phyloP scores from a whole-genome alignment of 2,329 filamentous ascomycete genomes.

The Pestalotiopsis sp. region DNA sequence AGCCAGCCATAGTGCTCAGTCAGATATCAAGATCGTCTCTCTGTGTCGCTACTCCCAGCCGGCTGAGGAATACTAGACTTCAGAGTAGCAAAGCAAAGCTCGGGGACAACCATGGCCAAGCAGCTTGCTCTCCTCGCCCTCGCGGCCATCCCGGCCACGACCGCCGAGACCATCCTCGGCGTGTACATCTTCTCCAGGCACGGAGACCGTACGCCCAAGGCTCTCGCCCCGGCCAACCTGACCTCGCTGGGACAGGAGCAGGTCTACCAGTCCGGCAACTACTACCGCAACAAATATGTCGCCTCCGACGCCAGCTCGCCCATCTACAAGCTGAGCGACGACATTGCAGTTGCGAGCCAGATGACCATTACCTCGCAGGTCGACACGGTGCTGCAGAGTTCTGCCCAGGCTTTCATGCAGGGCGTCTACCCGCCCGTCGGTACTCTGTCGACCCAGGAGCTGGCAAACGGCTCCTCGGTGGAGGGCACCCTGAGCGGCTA shows the following conservation, averaged over 20 bases:
- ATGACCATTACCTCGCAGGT: slow-evolving; percentile 72
- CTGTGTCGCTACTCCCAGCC: not conserved
- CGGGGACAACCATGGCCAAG: slow-evolving; percentile 35
- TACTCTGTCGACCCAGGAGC: slow-evolving; percentile 54
- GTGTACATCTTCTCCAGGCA: slow-evolving; percentile 89
- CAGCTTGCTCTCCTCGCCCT: slow-evolving; percentile 42
- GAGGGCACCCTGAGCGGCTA: slow-evolving; percentile 76
- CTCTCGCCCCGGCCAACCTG: slow-evolving; percentile 69
- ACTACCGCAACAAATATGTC: slow-evolving; percentile 79
- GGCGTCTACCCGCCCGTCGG: slow-evolving; percentile 82
- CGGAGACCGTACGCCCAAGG: slow-evolving; percentile 84
- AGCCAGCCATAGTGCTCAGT: no score
- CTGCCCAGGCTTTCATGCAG: slow-evolving; percentile 80
- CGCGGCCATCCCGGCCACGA: slow-evolving; percentile 37
- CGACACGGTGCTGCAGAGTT: slow-evolving; percentile 79
- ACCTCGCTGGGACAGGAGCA: slow-evolving; percentile 80
- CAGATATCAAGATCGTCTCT: not conserved
- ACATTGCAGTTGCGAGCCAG: slow-evolving; percentile 70
- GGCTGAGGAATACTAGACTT: not conserved
- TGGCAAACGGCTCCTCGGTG: slow-evolving; percentile 72
- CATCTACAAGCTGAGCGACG: slow-evolving; percentile 67
- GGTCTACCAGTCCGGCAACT: slow-evolving; percentile 71
- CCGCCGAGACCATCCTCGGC: slow-evolving; percentile 73
- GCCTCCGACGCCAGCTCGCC: slow-evolving; percentile 56
- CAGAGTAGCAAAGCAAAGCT: not conserved